A percentile compares a stretch with the other conserved stretches of the same genome.
Conservation (phyloP, 495 filamentous ascomycete genomes). For the Podospora comata region DNA sequence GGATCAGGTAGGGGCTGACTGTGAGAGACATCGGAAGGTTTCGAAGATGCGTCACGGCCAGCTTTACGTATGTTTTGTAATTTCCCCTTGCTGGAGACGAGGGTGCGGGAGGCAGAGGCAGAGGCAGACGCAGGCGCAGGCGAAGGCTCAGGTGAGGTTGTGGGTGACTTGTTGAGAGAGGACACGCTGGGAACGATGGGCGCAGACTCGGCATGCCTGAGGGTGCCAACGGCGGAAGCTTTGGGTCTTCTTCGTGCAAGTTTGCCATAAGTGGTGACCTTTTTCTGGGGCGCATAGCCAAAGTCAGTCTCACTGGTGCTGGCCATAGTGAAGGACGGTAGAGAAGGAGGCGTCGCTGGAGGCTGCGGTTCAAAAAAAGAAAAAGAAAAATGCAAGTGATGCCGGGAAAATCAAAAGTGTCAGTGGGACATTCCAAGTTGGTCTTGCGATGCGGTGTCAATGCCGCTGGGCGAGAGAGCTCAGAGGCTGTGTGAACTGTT, state of each 20-base stretch:
- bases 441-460: not conserved
- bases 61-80: constrained; percentile 7
- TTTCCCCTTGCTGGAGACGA: constrained; percentile 14
- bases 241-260: constrained; percentile 30
- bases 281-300: constrained; percentile 37
- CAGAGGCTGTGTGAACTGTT: not conserved
- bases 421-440: constrained; percentile 1
- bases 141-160: constrained; percentile 23
- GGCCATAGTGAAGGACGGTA: constrained; percentile 27
- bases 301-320: constrained; percentile 36
- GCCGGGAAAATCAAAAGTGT: not conserved
- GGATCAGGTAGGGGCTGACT: constrained; percentile 30
- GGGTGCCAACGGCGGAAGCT: constrained; percentile 16
- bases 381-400: not conserved
- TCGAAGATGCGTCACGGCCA: constrained; percentile 11
- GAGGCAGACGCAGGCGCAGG: not conserved
- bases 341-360: not conserved
- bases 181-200: constrained; percentile 14
- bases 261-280: constrained; percentile 42
- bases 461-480: not conserved
- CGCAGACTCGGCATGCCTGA: constrained; percentile 20
- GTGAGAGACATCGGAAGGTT: constrained; percentile 18
- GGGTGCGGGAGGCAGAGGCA: constrained; percentile 1
- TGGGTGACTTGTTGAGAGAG: constrained; percentile 16
- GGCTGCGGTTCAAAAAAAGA: not conserved